Evolutionary conservation across 768 basidiomycete genomes (phyloP).

Genomic region (Russula abietina): DNA sequence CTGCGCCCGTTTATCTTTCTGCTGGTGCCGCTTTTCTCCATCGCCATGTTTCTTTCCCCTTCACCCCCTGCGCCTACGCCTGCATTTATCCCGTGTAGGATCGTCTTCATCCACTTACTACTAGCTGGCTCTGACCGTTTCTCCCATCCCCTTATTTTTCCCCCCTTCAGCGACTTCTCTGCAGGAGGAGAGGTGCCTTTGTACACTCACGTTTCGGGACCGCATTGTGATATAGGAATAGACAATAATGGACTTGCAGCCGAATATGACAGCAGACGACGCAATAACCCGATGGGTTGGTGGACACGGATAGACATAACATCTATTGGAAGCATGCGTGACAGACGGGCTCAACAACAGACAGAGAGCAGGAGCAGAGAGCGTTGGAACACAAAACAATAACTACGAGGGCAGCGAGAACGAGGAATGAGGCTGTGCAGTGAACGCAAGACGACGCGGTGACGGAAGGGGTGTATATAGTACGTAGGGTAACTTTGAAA

Average conservation of each 20-base stretch:
- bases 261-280: not conserved
- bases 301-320: not conserved
- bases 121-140: not conserved
- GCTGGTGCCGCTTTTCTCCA: too few relatives aligned
- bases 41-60: not conserved
- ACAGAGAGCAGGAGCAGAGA: too few relatives aligned
- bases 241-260: conserved; percentile 7
- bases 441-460: not conserved
- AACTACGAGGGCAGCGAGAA: not conserved
- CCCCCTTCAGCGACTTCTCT: too few relatives aligned
- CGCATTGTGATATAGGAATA: not conserved
- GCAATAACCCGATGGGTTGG: not conserved
- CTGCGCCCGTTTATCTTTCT: too few relatives aligned
- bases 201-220: not conserved
- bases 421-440: not conserved
- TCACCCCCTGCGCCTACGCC: not conserved
- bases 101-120: not conserved
- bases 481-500: too few relatives aligned
- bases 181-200: not conserved
- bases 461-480: too few relatives aligned
- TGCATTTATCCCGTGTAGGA: not conserved
- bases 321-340: not conserved
- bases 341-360: not conserved
- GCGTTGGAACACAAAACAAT: not conserved
- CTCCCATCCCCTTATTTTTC: too few relatives aligned